A percentile compares a stretch with the other conserved stretches of the same genome.
phyloP scores from a whole-genome alignment of 176 grass and related monocot genomes.

The Saccharum officinarum region DNA sequence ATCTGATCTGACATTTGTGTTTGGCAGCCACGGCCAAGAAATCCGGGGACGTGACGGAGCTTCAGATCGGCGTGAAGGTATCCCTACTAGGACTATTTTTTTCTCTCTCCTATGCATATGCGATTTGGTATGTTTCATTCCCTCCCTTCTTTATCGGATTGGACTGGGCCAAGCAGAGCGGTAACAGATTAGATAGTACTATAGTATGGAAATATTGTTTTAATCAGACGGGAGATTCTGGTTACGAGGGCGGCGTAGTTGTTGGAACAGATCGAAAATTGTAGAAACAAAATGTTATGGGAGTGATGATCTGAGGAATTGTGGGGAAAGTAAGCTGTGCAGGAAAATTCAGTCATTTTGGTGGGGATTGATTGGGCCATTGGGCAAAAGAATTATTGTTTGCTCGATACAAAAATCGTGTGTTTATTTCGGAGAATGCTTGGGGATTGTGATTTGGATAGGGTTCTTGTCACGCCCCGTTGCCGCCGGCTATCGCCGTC shows the following conservation, averaged over 20 bases:
- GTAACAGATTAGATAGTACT: background rate
- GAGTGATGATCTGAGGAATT: background rate
- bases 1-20: constrained; percentile 10
- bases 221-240: background rate
- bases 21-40: constrained; percentile 78
- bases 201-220: background rate
- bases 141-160: background rate
- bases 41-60: constrained; percentile 78
- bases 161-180: background rate
- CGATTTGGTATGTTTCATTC: background rate
- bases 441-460: background rate
- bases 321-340: background rate
- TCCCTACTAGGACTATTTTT: background rate
- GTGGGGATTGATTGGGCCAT: background rate
- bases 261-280: background rate
- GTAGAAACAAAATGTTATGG: background rate
- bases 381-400: background rate
- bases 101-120: background rate
- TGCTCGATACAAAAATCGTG: background rate
- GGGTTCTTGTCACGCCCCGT: too few relatives aligned
- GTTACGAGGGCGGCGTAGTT: background rate
- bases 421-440: background rate
- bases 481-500: too few relatives aligned
- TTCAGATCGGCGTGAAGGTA: constrained; percentile 98
- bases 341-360: background rate